Conservation (phyloP, 2,329 filamentous ascomycete genomes). For the Hypomyces rosellus region DNA sequence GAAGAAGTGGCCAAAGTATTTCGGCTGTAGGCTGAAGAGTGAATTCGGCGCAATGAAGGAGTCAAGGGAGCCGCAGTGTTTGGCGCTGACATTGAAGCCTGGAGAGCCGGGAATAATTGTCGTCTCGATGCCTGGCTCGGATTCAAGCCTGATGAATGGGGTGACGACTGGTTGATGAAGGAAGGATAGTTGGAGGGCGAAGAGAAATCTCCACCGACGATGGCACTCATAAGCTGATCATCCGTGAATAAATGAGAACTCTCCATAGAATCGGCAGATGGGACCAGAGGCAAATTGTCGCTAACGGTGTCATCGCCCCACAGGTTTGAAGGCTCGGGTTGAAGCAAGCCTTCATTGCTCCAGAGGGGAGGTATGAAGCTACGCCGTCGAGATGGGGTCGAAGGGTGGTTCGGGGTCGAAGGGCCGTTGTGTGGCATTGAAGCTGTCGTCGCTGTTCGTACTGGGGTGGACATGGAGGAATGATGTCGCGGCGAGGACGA, state of each 20-base stretch:
- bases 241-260: conserved; percentile 10
- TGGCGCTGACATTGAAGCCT: conserved; percentile 2
- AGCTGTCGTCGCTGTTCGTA: neutral
- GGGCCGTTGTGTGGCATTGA: no score
- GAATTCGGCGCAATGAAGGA: neutral
- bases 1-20: conserved; percentile 15
- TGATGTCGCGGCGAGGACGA: conserved; percentile 14
- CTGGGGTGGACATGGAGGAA: neutral
- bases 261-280: neutral
- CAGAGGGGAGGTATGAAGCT: no score
- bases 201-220: conserved; percentile 27
- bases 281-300: neutral
- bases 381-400: no score
- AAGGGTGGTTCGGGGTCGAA: no score
- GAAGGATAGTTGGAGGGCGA: conserved; percentile 31
- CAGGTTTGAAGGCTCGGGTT: neutral
- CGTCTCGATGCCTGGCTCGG: conserved; percentile 1
- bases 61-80: neutral
- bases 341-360: neutral
- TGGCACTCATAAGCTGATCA: conserved; percentile 19
- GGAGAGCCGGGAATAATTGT: conserved; percentile 5
- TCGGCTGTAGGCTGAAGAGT: neutral
- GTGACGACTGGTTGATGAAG: conserved; percentile 16
- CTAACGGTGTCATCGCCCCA: neutral
- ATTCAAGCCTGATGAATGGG: neutral